Evolutionary conservation across 176 grass and related monocot species (phyloP), one percentile per base, ranked within the genome.

Genomic region (Poa annua): DNA sequence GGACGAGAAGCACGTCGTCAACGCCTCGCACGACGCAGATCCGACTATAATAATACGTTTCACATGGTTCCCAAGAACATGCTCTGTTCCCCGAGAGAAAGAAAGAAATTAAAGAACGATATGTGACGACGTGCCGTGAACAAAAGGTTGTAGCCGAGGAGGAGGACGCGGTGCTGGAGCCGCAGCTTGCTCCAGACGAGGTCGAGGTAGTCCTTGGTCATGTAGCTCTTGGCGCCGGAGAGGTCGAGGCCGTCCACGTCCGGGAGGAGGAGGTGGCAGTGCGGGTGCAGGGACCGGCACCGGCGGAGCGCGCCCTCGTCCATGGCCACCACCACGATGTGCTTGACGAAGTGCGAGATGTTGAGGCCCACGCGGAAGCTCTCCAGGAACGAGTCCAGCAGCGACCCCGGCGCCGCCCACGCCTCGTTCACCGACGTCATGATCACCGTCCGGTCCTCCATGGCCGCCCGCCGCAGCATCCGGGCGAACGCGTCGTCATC

Each of bases 341-440:
- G 92, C 9, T 86, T 44, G 2, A 88, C 42, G 3, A 94, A 60
- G 70, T 92, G 81, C 8, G 80, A 63, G 34, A 88, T 85, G 29
- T 80, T 87, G 77, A 90, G 48, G 9, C 92, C 92, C 10, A 77
- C 77, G 11, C 66, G 82, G 80, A 94, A 92, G 74, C 92, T 87
- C 87, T 94, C 92, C 3, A 92, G 90, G 86, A 92, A 94, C 5
- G 77, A 62, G 85, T 92, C 92, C 41, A 94, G 67, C 74, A 94
- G 81, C 32, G 92, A 95, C 15, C 86, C 86, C 20, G 82, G 82
- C 48, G 83, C 69, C 64, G 89, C 85, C 82, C 91, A 92, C 61
- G 87, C 91, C 66, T 89, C 87, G 77, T 92, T 92, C 49, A 89
- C 80, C 47, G 88, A 79, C 49, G 91, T 92, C 81, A 92, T 65